A percentile compares a stretch with the other conserved stretches of the same genome.
Evolutionary conservation across 2,329 filamentous ascomycete genomes (phyloP).

Genomic region (Ascochyta lentis): DNA sequence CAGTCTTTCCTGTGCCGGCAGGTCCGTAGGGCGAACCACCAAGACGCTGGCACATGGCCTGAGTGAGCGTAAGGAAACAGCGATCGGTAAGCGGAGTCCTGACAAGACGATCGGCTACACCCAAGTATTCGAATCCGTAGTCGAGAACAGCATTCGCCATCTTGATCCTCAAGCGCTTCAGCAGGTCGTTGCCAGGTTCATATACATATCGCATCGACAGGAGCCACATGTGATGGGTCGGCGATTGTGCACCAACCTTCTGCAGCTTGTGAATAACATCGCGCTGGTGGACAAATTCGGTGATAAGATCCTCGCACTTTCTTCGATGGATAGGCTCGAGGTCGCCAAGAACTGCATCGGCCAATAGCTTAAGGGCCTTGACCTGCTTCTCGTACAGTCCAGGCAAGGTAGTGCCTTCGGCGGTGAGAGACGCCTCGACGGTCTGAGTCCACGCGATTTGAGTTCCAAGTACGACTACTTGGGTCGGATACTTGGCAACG

Average conservation of each 20-base stretch:
- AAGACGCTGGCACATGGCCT: slow-evolving; percentile 91
- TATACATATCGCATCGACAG: slow-evolving; percentile 98
- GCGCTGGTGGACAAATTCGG: slow-evolving; percentile 96
- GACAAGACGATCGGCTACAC: slow-evolving; percentile 94
- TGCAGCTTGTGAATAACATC: slow-evolving; percentile 90
- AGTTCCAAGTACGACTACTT: slow-evolving; percentile 92
- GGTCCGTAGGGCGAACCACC: slow-evolving; percentile 97
- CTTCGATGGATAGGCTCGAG: slow-evolving; percentile 86
- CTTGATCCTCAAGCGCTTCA: slow-evolving; percentile 84
- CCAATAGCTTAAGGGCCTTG: slow-evolving; percentile 82
- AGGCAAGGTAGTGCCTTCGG: slow-evolving; percentile 73
- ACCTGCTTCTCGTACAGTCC: slow-evolving; percentile 82
- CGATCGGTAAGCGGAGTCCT: slow-evolving; percentile 96
- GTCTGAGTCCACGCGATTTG: slow-evolving; percentile 93
- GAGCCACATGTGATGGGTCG: slow-evolving; percentile 89
- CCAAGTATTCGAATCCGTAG: slow-evolving; percentile 98
- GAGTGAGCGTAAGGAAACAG: slow-evolving; percentile 96
- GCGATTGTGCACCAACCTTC: slow-evolving; percentile 72
- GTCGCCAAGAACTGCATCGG: slow-evolving; percentile 87
- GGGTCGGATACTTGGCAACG: slow-evolving; percentile 83
- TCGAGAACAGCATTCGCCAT: slow-evolving; percentile 96
- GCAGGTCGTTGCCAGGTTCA: slow-evolving; percentile 76
- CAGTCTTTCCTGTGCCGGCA: slow-evolving; percentile 97
- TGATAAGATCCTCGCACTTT: slow-evolving; percentile 98
- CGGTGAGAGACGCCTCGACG: slow-evolving; percentile 77